phyloP scores from a whole-genome alignment of 768 basidiomycete species.

The Fomitopsis serialis region DNA sequence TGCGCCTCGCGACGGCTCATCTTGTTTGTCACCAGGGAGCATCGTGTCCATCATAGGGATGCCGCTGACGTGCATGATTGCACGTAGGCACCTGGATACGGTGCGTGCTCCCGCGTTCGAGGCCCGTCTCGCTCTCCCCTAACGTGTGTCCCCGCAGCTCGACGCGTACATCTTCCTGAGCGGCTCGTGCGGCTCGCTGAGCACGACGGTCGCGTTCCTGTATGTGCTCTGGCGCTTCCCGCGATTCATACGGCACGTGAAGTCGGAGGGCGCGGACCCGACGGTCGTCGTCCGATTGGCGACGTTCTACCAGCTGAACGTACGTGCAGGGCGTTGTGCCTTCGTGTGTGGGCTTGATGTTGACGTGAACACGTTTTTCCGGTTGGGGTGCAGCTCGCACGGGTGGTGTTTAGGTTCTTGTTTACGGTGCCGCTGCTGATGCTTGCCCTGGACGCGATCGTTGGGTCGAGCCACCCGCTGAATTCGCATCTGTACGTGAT shows the following conservation, averaged over 20 bases:
- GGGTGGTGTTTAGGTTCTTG: conserved; percentile 71
- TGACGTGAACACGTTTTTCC: neutral
- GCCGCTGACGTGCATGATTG: conserved; percentile 61
- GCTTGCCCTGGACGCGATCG: conserved; percentile 60
- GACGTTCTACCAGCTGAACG: conserved; percentile 77
- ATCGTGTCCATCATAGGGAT: conserved; percentile 60
- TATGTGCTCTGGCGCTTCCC: conserved; percentile 72
- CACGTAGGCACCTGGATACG: conserved; percentile 51
- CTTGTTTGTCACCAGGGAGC: conserved; percentile 41
- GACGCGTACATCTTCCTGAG: conserved; percentile 73
- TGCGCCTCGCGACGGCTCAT: neutral
- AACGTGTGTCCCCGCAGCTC: conserved; percentile 35
- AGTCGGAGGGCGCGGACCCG: conserved; percentile 67
- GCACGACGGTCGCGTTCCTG: conserved; percentile 65
- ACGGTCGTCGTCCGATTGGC: conserved; percentile 68
- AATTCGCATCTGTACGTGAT: conserved; percentile 50
- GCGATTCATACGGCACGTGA: conserved; percentile 62
- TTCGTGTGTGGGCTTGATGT: neutral
- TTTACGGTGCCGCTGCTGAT: conserved; percentile 67
- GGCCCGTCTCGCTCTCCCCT: neutral
- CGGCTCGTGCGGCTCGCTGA: conserved; percentile 60
- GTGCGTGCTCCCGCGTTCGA: conserved; percentile 32
- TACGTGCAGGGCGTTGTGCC: conserved; percentile 29
- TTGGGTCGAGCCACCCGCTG: conserved; percentile 38
- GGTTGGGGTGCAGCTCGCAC: conserved; percentile 57